Evolutionary conservation across 192 early-diverging fungal species (phyloP).

Genomic region (Coemansia sp.): DNA sequence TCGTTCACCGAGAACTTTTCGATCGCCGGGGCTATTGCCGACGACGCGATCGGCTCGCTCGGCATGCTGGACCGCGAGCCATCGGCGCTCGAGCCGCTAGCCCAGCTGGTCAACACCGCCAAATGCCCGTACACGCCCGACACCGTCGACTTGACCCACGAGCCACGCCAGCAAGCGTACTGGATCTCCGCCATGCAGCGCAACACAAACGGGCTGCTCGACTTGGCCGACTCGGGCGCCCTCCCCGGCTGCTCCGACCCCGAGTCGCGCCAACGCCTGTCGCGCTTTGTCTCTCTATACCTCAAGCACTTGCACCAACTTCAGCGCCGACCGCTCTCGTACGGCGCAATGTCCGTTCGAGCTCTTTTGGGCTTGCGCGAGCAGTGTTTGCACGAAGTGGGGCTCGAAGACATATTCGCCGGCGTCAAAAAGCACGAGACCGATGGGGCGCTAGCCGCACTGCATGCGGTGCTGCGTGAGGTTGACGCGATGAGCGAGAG

Average conservation of each 20-base stretch:
- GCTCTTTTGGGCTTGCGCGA: slow-evolving; percentile 72
- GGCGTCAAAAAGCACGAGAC: slow-evolving; percentile 68
- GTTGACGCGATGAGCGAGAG: slow-evolving; percentile 49
- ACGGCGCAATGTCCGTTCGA: slow-evolving; percentile 70
- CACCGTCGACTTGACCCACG: slow-evolving; percentile 60
- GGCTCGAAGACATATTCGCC: slow-evolving; percentile 74
- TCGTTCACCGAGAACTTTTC: slow-evolving; percentile 88
- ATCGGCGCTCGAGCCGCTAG: slow-evolving; percentile 55
- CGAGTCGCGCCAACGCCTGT: slow-evolving; percentile 4
- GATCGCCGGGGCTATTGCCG: slow-evolving; percentile 58
- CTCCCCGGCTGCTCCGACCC: slow-evolving; percentile 20
- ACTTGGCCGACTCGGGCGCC: slow-evolving; percentile 55
- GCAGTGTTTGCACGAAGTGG: slow-evolving; percentile 79
- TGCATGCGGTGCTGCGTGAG: slow-evolving; percentile 50
- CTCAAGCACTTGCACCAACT: slow-evolving; percentile 62
- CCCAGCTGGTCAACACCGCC: slow-evolving; percentile 55
- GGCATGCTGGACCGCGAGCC: slow-evolving; percentile 66
- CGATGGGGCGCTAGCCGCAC: slow-evolving; percentile 55
- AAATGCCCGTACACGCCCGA: slow-evolving; percentile 61
- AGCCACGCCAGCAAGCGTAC: slow-evolving; percentile 59
- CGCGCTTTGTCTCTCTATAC: slow-evolving; percentile 63
- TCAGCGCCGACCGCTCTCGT: slow-evolving; percentile 66
- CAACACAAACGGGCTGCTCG: slow-evolving; percentile 61
- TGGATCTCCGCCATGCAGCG: slow-evolving; percentile 75
- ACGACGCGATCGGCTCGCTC: slow-evolving; percentile 55